These are phyloP conservation scores for Pneumocystis wakefieldiae DNA, from an alignment of 1,139 yeast genomes.

Conservation along the genomic window DNA sequence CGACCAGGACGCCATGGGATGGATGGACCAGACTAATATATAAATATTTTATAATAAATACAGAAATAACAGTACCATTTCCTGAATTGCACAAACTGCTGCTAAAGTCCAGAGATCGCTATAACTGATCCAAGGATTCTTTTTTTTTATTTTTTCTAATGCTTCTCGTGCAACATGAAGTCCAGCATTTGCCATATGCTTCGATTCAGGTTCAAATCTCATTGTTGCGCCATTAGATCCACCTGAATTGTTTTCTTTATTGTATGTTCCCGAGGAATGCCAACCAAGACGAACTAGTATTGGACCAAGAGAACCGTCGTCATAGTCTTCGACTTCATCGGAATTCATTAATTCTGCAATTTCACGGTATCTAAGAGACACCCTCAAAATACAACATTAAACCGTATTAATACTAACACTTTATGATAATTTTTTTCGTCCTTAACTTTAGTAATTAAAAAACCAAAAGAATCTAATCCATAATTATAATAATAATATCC, in stretches of 20 bases:
- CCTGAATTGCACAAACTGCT: constrained; percentile 78
- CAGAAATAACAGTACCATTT: constrained; percentile 28
- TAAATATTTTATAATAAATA: not conserved
- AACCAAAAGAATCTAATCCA: not conserved
- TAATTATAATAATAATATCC: not conserved
- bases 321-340: constrained; percentile 35
- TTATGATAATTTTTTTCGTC: not conserved
- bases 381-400: not conserved
- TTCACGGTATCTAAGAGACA: not conserved
- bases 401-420: not conserved
- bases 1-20: constrained; percentile 82
- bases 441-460: not conserved
- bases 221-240: constrained; percentile 81
- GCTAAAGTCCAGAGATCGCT: constrained; percentile 84
- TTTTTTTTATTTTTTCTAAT: constrained; percentile 41
- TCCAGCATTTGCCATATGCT: constrained; percentile 47
- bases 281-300: constrained; percentile 49
- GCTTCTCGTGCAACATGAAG: constrained; percentile 49
- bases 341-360: not conserved
- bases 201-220: constrained; percentile 26
- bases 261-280: constrained; percentile 52
- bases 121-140: constrained; percentile 64
- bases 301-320: constrained; percentile 57
- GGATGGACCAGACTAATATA: constrained; percentile 47
- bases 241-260: constrained; percentile 43